Conservation (phyloP, 768 basidiomycete genomes). For the Mycena leptocephala region DNA sequence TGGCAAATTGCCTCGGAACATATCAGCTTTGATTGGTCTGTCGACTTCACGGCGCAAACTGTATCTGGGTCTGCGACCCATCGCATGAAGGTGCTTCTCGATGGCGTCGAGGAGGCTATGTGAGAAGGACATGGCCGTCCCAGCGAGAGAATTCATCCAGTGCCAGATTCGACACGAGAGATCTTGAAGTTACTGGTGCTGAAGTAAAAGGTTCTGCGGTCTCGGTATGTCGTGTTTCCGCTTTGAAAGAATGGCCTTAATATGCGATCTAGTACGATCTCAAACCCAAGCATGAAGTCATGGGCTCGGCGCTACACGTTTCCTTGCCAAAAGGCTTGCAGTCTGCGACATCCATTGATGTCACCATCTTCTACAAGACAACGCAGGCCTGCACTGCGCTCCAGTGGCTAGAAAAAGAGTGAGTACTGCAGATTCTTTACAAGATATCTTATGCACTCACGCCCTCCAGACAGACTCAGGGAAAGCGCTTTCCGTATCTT, state of each 20-base stretch:
- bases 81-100: conserved; percentile 68
- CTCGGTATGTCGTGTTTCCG: conserved; percentile 56
- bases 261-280: conserved; percentile 64
- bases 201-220: conserved; percentile 67
- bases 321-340: conserved; percentile 60
- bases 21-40: conserved; percentile 81
- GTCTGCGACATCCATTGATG: conserved; percentile 64
- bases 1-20: conserved; percentile 76
- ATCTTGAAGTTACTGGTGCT: conserved; percentile 73
- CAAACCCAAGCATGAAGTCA: conserved; percentile 73
- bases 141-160: not conserved
- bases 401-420: conserved; percentile 90
- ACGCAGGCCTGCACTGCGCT: conserved; percentile 83
- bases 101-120: conserved; percentile 74
- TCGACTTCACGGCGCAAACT: conserved; percentile 79
- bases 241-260: not conserved
- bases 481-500: conserved; percentile 87
- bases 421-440: conserved; percentile 51
- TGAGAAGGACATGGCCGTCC: conserved; percentile 49
- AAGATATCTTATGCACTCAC: not conserved
- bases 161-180: conserved; percentile 81
- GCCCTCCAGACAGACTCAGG: conserved; percentile 75
- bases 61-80: conserved; percentile 82
- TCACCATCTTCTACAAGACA: conserved; percentile 80
- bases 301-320: conserved; percentile 86